Conservation (phyloP, 2,329 filamentous ascomycete genomes). For the Ramichloridium luteum region DNA sequence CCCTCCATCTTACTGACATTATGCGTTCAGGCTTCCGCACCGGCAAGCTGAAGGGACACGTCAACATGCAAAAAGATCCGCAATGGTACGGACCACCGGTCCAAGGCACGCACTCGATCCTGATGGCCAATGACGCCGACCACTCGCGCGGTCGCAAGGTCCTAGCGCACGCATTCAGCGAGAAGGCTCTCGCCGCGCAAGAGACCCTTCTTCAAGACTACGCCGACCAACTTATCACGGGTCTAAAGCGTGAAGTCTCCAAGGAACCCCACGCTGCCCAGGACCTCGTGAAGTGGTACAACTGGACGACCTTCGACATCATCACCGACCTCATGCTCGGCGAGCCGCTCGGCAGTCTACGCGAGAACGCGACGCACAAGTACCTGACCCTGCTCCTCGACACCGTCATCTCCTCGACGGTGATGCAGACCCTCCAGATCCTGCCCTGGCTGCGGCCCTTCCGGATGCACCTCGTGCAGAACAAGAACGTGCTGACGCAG, state of each 20-base stretch:
- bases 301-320: constrained; percentile 16
- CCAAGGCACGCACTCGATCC: neutral
- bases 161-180: constrained; percentile 9
- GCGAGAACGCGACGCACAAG: neutral
- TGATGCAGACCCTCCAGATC: neutral
- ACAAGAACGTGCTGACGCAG: neutral
- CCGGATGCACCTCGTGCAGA: neutral
- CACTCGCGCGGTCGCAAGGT: constrained; percentile 4
- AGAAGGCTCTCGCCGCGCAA: constrained; percentile 9
- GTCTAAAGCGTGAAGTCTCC: constrained; percentile 4
- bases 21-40: constrained; percentile 39
- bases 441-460: neutral
- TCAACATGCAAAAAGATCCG: neutral
- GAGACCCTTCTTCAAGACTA: constrained; percentile 10
- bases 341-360: neutral
- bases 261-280: constrained; percentile 5
- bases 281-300: constrained; percentile 15
- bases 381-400: neutral
- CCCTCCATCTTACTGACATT: too few relatives aligned
- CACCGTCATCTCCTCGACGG: neutral
- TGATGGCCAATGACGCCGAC: constrained; percentile 1
- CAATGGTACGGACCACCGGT: neutral
- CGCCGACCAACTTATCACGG: constrained; percentile 8
- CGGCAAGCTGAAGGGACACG: constrained; percentile 2
- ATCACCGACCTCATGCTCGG: constrained; percentile 16